A percentile compares a stretch with the other conserved stretches of the same genome.
Conservation (phyloP, 768 basidiomycete genomes). For the Leucosporidium yakuticum region DNA sequence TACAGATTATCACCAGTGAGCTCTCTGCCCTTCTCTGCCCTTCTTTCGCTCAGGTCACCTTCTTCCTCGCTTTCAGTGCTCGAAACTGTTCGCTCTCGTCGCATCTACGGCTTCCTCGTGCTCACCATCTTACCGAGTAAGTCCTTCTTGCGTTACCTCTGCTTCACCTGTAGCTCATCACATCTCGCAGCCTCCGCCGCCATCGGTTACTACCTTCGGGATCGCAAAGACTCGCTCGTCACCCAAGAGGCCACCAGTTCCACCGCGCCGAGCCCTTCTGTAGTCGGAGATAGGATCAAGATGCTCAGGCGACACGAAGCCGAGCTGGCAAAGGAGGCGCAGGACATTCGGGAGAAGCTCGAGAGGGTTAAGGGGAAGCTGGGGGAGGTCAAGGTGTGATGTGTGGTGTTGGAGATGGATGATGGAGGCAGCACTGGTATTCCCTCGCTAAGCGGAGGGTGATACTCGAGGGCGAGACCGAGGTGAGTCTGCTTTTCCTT, state of each 20-base stretch:
- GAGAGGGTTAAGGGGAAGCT: not conserved
- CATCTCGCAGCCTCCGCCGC: constrained; percentile 10
- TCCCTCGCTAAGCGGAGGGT: too few relatives aligned
- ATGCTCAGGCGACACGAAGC: constrained; percentile 8
- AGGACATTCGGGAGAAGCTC: not conserved
- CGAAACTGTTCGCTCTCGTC: constrained; percentile 18
- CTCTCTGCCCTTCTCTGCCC: not conserved
- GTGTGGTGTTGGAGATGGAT: not conserved
- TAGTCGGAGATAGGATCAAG: constrained; percentile 1
- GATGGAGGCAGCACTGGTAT: too few relatives aligned
- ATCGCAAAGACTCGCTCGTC: constrained; percentile 9
- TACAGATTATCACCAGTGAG: too few relatives aligned
- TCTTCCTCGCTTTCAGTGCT: constrained; percentile 3
- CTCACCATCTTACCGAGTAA: constrained; percentile 17
- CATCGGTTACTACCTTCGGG: constrained; percentile 23
- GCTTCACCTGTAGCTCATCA: not conserved
- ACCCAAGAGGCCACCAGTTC: not conserved
- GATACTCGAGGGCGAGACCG: too few relatives aligned
- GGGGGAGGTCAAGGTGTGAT: not conserved
- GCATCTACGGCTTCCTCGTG: constrained; percentile 19
- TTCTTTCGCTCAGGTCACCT: not conserved
- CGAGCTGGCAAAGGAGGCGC: constrained; percentile 9
- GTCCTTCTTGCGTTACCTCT: not conserved
- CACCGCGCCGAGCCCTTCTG: not conserved
- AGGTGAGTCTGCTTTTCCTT: too few relatives aligned